Conservation (phyloP, 78 protist species). For the Cavenderia fasciculata region DNA sequence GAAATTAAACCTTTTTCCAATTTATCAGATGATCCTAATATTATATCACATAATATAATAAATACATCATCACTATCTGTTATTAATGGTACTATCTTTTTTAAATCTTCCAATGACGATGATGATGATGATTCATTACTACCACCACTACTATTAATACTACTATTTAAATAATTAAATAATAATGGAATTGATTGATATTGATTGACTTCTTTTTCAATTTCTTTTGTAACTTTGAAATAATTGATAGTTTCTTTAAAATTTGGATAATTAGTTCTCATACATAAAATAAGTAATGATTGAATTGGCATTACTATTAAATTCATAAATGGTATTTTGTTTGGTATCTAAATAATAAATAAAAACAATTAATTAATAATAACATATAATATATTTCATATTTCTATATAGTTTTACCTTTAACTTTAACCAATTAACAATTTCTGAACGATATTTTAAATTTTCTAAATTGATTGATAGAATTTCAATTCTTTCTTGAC, state of each 20-base stretch:
- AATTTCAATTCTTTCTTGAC: conserved; percentile 41
- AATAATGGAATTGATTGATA: conserved; percentile 39
- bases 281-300: conserved; percentile 33
- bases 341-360: background rate
- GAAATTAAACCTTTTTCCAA: conserved; percentile 11
- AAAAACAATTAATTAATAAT: too few species aligned
- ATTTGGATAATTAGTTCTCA: conserved; percentile 64
- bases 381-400: too few species aligned
- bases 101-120: background rate
- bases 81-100: background rate
- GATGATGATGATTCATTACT: background rate
- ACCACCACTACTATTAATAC: background rate
- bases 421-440: conserved; percentile 49
- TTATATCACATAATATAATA: conserved; percentile 40
- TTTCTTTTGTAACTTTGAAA: conserved; percentile 15
- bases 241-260: background rate
- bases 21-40: conserved; percentile 45
- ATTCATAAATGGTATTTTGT: conserved; percentile 56
- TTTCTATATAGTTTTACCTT: conserved; percentile 2
- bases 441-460: conserved; percentile 15
- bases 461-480: conserved; percentile 27
- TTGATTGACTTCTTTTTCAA: conserved; percentile 20
- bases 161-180: too few species aligned
- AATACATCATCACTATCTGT: background rate
- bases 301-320: conserved; percentile 63